Conservation (phyloP, 139 green algal species). For the Chlorella sp. region DNA sequence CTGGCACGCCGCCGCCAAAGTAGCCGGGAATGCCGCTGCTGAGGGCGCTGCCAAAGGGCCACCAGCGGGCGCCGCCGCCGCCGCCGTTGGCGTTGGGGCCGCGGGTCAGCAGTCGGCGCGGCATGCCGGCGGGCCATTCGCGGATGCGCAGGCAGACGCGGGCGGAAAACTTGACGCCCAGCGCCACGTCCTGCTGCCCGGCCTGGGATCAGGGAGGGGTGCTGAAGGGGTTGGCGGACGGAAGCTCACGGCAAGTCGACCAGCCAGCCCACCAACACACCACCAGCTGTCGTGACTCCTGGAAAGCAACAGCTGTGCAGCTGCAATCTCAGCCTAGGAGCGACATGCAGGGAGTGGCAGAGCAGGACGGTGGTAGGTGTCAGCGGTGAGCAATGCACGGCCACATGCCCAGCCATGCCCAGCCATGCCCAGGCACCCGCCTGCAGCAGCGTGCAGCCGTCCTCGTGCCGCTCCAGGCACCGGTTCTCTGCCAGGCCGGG, state of each 20-base stretch:
- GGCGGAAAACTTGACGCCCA: slow-evolving; percentile 86
- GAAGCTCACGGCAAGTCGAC: too few species aligned
- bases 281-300: too few species aligned
- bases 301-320: too few species aligned
- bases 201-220: slow-evolving; percentile 59
- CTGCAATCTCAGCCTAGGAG: too few species aligned
- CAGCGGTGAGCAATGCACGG: too few species aligned
- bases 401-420: too few species aligned
- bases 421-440: background rate
- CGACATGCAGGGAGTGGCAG: too few species aligned
- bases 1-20: too few species aligned
- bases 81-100: slow-evolving; percentile 12
- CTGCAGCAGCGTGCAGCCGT: slow-evolving; percentile 42
- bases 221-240: too few species aligned
- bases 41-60: background rate
- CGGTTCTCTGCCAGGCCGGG: slow-evolving; percentile 79
- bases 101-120: background rate
- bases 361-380: too few species aligned
- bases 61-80: background rate
- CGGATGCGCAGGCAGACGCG: slow-evolving; percentile 77
- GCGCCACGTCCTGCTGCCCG: slow-evolving; percentile 79
- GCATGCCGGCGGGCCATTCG: slow-evolving; percentile 52
- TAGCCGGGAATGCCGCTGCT: background rate
- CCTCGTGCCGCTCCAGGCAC: slow-evolving; percentile 58
- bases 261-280: too few species aligned